phyloP scores from a whole-genome alignment of 345 rosid species.

The Trapa incisa region DNA sequence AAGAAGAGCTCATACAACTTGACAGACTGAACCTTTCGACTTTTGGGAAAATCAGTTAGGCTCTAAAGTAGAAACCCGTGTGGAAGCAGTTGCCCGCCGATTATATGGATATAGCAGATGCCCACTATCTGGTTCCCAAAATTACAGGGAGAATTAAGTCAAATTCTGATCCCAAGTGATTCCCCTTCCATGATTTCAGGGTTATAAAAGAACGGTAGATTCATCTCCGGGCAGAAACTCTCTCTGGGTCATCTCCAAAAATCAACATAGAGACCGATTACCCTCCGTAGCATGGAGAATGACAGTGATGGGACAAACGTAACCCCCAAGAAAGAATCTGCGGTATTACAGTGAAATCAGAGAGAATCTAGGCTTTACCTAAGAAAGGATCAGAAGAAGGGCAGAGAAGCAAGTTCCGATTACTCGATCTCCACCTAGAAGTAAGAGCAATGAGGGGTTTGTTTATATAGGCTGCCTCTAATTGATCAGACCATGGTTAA shows the following conservation, averaged over 20 bases:
- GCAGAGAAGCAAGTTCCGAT: background rate
- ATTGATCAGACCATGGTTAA: constrained; percentile 2
- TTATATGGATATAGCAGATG: background rate
- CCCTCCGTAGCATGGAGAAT: background rate
- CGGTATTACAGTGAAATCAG: background rate
- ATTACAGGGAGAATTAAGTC: background rate
- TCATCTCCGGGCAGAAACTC: background rate
- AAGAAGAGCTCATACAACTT: no score
- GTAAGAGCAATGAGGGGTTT: background rate
- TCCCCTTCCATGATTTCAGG: background rate
- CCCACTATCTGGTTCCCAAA: background rate
- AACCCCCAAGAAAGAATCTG: background rate
- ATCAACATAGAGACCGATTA: background rate
- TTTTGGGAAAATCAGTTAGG: no score
- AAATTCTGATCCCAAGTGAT: background rate
- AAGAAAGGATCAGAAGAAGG: background rate
- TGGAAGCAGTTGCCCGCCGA: no score
- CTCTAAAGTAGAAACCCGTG: no score
- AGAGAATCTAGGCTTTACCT: background rate
- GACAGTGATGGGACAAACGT: background rate
- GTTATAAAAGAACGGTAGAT: background rate
- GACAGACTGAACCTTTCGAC: no score
- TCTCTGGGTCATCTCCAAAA: background rate
- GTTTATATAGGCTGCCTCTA: background rate
- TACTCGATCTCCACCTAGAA: background rate